Conservation (phyloP, 306 rosid species). For the Gastrolobium bilobum region DNA sequence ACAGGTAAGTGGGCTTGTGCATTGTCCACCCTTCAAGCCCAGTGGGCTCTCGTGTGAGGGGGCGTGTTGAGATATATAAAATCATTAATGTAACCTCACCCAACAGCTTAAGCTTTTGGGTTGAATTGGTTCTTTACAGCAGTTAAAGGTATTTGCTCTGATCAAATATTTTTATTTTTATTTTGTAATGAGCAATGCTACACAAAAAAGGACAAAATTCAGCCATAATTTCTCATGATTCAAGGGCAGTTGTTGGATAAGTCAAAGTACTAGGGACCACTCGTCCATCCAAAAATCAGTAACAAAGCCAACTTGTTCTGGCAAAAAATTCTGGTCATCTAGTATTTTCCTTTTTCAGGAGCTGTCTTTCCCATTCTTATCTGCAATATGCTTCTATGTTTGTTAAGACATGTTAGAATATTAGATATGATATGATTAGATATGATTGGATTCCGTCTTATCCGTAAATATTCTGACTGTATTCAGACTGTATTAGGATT, state of each 20-base stretch:
- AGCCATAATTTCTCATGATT: background rate
- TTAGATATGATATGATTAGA: no score
- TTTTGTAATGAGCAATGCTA: slow-evolving; percentile 9
- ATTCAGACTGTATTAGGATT: no score
- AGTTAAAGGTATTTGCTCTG: background rate
- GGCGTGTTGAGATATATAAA: no score
- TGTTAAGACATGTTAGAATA: no score
- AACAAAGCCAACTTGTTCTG: background rate
- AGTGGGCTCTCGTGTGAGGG: no score
- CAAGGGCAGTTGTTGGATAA: background rate
- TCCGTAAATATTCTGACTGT: no score
- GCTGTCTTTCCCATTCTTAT: background rate
- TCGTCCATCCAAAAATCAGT: background rate
- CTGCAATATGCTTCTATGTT: background rate
- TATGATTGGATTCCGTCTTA: no score
- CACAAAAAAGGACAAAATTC: background rate
- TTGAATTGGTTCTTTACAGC: no score
- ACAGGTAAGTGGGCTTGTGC: no score
- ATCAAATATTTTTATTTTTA: background rate
- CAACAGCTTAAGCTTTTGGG: no score
- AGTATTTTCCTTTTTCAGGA: background rate
- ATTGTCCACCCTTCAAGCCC: no score
- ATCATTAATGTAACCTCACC: no score
- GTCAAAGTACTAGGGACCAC: slow-evolving; percentile 19
- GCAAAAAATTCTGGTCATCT: background rate